Evolutionary conservation across 805 yeast species (phyloP), one percentile per base, ranked within the genome.

Genomic region (Spathaspora sp.): DNA sequence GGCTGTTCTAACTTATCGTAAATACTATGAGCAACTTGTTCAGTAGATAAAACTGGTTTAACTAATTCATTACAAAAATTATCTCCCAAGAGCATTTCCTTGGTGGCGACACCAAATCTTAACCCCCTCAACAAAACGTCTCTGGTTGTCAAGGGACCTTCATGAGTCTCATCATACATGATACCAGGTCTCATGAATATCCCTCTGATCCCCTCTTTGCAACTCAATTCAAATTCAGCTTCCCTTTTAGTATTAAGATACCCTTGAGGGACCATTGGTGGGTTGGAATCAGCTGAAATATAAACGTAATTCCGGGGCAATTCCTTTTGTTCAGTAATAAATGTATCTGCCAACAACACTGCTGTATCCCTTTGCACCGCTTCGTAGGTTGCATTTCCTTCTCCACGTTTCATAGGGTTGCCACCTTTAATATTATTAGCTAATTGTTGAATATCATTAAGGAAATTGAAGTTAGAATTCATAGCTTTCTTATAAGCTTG

Each of bases 141-240:
- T 51, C 89, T 23, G 67, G 59, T 59, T 46, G 69, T 70, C 31
- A 61, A 59, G 6, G 60, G 55, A 7, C 62, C 56, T 2, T 62
- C 56, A 38, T 56, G 59, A 19, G 50, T 45, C 17, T 75, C 81
- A 61, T 89, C 96, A 60, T 71, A 87, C 91, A 91, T 84, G 58
- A 90, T 82, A 0, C 96, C 96, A 0, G 97, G 97, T 54, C 97
- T 76, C 67, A 88, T 55, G 14, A 87, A 64, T 1, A 91, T 81
- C 0, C 86, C 72, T 51, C 93, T 76, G 20, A 88, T 69, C 1
- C 63, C 63, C 2, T 66, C 62, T n/a, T 73, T 69, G 18, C 79
- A 69, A 26, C 73, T 64, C 18, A 82, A 65, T 57, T 81, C 85
- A 20, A 66, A 65, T 63, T 91, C 97, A 0, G 97, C 93, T 53